Evolutionary conservation across 768 basidiomycete genomes (phyloP).

Genomic region (Lentinula boryana): DNA sequence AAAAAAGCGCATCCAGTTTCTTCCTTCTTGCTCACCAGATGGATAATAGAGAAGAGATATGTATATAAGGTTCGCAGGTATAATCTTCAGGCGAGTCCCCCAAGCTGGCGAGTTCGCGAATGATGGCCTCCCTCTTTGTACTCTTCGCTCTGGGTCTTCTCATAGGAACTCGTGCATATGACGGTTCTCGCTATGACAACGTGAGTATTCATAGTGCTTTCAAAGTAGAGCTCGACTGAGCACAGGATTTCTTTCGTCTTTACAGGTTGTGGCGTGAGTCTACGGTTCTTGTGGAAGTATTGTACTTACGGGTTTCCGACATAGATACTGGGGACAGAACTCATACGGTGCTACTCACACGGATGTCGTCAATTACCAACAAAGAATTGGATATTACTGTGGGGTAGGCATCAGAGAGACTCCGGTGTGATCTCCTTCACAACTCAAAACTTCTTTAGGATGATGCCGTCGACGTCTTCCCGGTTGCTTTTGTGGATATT

Average conservation of each 20-base stretch:
- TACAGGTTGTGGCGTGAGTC: slow-evolving; percentile 5
- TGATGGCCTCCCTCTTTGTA: slow-evolving; percentile 12
- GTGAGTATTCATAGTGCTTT: slow-evolving; percentile 26
- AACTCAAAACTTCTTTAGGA: slow-evolving; percentile 31
- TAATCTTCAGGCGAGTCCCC: neutral
- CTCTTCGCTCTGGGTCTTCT: slow-evolving; percentile 13
- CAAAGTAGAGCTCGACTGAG: neutral
- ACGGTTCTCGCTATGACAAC: slow-evolving; percentile 57
- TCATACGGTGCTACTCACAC: slow-evolving; percentile 57
- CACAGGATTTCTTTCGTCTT: neutral
- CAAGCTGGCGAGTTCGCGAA: neutral
- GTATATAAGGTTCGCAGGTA: neutral
- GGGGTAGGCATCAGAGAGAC: neutral
- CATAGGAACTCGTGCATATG: slow-evolving; percentile 33
- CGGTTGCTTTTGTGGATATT: slow-evolving; percentile 60
- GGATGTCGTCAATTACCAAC: slow-evolving; percentile 52
- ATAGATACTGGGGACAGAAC: slow-evolving; percentile 72
- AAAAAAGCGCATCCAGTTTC: neutral
- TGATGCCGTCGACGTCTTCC: slow-evolving; percentile 61
- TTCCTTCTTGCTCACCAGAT: neutral
- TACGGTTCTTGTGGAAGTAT: neutral
- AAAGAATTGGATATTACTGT: slow-evolving; percentile 22
- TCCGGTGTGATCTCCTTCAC: neutral
- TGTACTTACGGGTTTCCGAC: neutral
- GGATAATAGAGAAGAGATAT: neutral